Evolutionary conservation across 1,284 basidiomycete genomes (phyloP), one percentile per base, ranked within the genome.

Genomic region (Moesziomyces sp.): DNA sequence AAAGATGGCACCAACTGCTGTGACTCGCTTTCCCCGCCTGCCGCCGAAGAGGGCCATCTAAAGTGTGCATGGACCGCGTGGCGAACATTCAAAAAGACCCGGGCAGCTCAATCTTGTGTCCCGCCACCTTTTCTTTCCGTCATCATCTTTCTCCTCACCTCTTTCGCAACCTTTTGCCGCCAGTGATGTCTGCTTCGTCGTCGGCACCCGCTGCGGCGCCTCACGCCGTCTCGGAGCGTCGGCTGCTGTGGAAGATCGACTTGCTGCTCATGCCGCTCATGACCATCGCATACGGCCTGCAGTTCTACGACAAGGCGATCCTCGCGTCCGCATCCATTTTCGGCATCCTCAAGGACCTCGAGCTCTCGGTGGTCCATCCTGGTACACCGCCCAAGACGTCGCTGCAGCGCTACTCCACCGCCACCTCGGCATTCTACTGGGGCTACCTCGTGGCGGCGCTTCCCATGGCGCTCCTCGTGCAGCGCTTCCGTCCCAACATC

Each of bases 231-330:
- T 73, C 70, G 7, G 65, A 74, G 52, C 71, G 71, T 26, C 58
- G 71, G 10, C 56, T 69, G 40, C 56, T 74, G 21, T 65, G 66
- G 66, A 74, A 68, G 51, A 68, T 77, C 35, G 80, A 81, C 47
- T 38, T 78, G 26, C 67, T 79, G 24, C 75, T 81, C 51, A 84
- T 86, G 82, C 86, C 86, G 0, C 82, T 87, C 60, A 72, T 87
- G 67, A 86, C 85, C 33, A 74, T 87, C 52, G 84, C 84, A 9
- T 84, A 85, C 38, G 86, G 87, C 2, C 74, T 87, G 9, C 86
- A 87, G 58, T 86, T 84, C 72, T 87, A 86, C 70, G 87, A 87
- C 78, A 86, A 87, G 74, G 86, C 86, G 3, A 86, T 87, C 10
- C 80, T 88, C 16, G 85, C 85, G 0, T 85, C 83, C 3, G 87